Conservation (phyloP, 306 rosid species). For the Casuarina glauca region DNA sequence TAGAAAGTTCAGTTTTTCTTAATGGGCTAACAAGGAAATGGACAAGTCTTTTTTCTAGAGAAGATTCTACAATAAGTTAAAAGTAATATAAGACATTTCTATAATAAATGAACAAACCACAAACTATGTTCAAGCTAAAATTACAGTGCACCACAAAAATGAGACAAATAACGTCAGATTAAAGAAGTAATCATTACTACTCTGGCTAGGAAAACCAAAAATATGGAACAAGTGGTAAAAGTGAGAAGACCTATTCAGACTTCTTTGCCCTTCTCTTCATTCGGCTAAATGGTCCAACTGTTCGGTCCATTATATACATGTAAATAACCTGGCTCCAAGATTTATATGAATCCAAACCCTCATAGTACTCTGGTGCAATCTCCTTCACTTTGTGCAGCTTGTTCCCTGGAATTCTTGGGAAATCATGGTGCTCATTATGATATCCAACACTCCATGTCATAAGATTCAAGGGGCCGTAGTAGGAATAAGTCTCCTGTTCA, state of each 20-base stretch:
- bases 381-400: constrained; percentile 89
- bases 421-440: constrained; percentile 94
- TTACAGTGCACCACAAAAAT: constrained; percentile 19
- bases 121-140: constrained; percentile 28
- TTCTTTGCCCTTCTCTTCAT: constrained; percentile 78
- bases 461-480: constrained; percentile 85
- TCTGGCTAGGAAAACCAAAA: not conserved
- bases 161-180: constrained; percentile 21
- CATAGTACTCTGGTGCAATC: constrained; percentile 79
- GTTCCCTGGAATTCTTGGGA: constrained; percentile 83
- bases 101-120: constrained; percentile 26
- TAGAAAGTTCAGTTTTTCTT: too few species aligned
- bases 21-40: too few species aligned
- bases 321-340: constrained; percentile 84
- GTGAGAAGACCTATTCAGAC: constrained; percentile 43
- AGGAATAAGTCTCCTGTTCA: constrained; percentile 88
- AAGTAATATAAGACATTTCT: not conserved
- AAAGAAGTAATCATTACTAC: not conserved
- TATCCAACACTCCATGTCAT: constrained; percentile 88
- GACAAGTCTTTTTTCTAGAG: too few species aligned
- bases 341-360: constrained; percentile 55
- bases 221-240: constrained; percentile 9
- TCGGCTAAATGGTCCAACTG: constrained; percentile 88
- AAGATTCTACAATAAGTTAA: too few species aligned
- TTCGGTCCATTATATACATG: constrained; percentile 77